Base-by-base conservation (phyloP, 257 asterid species). In the Nicotiana tabacum region DNA sequence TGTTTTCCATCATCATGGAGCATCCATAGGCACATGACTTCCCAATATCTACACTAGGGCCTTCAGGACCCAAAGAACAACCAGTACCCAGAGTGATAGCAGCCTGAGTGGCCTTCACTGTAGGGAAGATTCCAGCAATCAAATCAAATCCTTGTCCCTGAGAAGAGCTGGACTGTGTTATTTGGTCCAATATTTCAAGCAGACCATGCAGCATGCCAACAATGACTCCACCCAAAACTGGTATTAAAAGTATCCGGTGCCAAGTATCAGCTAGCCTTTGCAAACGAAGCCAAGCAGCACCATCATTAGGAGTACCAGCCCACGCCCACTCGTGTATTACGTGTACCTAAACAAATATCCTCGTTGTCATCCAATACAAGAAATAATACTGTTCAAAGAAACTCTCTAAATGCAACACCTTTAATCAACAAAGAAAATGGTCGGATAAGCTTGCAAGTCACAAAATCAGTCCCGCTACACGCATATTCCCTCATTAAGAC, bases 291-390 rank as follows among this genome's bases (percentile, higher is more conserved):
- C 99, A 96, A 33, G 98, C 90, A 83, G 99, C 99, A 83, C 99
- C 99, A 78, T 96, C 99, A 69, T 85, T 92, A 8, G 99, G 99
- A 56, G 99, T 96, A 81, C 99, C 99, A 77, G 98, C 99, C 99
- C 99, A 96, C 32, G 97, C 98, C 98, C 98, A 96, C 84, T 90
- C 98, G 51, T 94, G 99, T 86, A 96, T 88, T 86, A 92, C 95
- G 74, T 93, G 99, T 39, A 96, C 99, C 99, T 96, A 84, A 74
- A 77, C 51, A 81, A 70, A 82, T 58, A 64, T 83, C 37, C 76
- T 70, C 27, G 56, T 81, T 62, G 64, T 81, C 82, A 84, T 61
- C 51, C 56, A 30, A 72, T 62, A 51, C 81, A 8, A 43, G 18
- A 16, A 10, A 35, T 4, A 10, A 8, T 58, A 76, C 80, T 13